Percentiles rank a stretch among this genome's conserved stretches.
Evolutionary conservation across 805 yeast species (phyloP).

Genomic region (Suhomyces faveliae): DNA sequence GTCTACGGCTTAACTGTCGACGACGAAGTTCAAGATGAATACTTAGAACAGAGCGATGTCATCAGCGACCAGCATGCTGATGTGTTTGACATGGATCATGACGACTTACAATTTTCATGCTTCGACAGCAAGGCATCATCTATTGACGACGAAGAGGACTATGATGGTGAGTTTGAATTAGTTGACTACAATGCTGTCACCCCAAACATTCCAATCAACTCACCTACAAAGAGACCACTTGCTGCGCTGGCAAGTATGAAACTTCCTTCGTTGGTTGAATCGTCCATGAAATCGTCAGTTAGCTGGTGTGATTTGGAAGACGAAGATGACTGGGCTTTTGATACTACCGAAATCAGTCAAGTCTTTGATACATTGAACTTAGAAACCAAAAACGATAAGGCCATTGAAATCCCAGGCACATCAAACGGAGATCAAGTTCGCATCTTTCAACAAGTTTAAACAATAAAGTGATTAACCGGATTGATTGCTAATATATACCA

Average conservation of each 20-base stretch:
- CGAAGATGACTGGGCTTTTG: conserved; percentile 18
- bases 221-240: conserved; percentile 1
- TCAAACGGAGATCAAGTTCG: conserved; percentile 7
- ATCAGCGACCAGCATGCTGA: conserved; percentile 11
- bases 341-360: conserved; percentile 5
- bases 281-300: conserved; percentile 27
- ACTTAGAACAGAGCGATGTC: not conserved
- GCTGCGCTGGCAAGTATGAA: conserved; percentile 12
- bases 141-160: conserved; percentile 7
- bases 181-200: conserved; percentile 8
- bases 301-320: conserved; percentile 38
- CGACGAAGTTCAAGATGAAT: conserved; percentile 34
- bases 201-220: conserved; percentile 6
- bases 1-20: conserved; percentile 45
- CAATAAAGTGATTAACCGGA: conserved; percentile 10
- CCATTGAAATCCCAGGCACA: not conserved
- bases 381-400: not conserved
- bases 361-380: conserved; percentile 7
- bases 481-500: conserved; percentile 5
- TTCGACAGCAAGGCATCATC: conserved; percentile 6
- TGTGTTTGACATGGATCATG: conserved; percentile 38
- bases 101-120: conserved; percentile 16
- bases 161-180: conserved; percentile 6
- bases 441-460: conserved; percentile 8
- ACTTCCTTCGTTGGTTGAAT: conserved; percentile 33